These are phyloP conservation scores for Rhizopus stolonifer DNA, from an alignment of 371 early-diverging fungal species.

Conservation along the genomic window DNA sequence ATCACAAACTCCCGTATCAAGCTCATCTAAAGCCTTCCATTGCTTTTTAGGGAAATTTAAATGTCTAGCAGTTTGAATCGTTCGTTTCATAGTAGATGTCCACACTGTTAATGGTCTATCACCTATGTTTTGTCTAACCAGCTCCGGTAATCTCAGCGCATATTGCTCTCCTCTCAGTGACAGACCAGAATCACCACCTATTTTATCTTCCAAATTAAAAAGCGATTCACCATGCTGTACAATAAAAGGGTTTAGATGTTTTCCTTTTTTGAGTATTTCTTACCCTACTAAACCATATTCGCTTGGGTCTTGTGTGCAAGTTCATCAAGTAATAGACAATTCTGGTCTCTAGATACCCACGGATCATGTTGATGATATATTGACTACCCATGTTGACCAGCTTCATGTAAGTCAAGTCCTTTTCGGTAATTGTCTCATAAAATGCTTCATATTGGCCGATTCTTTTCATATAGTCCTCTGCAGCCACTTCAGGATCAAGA, in stretches of 20 bases:
- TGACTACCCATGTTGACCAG: slow-evolving; percentile 91
- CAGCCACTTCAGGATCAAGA: slow-evolving; percentile 73
- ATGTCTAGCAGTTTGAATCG: slow-evolving; percentile 84
- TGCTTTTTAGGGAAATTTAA: slow-evolving; percentile 86
- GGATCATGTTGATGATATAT: slow-evolving; percentile 82
- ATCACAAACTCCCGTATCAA: slow-evolving; percentile 97
- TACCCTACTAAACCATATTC: slow-evolving; percentile 84
- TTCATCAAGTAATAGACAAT: slow-evolving; percentile 98
- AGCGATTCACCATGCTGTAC: slow-evolving; percentile 86
- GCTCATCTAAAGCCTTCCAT: slow-evolving; percentile 97
- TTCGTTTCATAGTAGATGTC: slow-evolving; percentile 93
- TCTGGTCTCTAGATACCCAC: slow-evolving; percentile 90
- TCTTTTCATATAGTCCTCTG: slow-evolving; percentile 85
- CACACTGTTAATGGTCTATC: slow-evolving; percentile 83
- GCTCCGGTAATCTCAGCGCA: slow-evolving; percentile 77
- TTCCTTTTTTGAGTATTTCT: neutral
- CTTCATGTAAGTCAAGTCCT: slow-evolving; percentile 83
- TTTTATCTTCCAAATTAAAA: slow-evolving; percentile 82
- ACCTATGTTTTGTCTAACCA: slow-evolving; percentile 73
- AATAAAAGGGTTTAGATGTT: neutral
- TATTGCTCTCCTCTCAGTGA: slow-evolving; percentile 86
- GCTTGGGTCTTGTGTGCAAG: slow-evolving; percentile 90
- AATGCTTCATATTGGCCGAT: slow-evolving; percentile 85
- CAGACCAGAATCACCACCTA: slow-evolving; percentile 94
- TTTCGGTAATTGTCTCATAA: slow-evolving; percentile 85